phyloP scores from a whole-genome alignment of 345 rosid genomes.

The Dipteronia dyeriana region DNA sequence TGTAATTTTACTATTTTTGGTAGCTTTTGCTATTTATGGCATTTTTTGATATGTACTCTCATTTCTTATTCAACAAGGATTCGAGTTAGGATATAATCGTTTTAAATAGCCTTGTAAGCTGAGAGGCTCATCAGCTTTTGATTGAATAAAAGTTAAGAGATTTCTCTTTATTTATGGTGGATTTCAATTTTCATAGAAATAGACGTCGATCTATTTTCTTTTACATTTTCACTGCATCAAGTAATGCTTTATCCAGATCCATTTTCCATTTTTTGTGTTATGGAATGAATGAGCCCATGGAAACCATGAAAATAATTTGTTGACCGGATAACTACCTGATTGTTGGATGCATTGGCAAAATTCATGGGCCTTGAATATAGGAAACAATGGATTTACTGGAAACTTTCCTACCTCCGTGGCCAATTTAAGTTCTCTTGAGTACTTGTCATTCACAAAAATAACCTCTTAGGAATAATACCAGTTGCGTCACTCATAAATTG shows the following conservation, averaged over 20 bases:
- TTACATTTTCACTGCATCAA: too few species aligned
- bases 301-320: constrained; percentile 26
- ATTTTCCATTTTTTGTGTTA: constrained; percentile 23
- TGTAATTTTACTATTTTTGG: too few species aligned
- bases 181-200: too few species aligned
- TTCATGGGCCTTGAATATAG: not conserved
- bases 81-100: too few species aligned
- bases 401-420: not conserved
- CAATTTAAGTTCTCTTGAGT: not conserved
- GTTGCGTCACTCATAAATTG: not conserved
- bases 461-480: not conserved
- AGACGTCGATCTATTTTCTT: too few species aligned
- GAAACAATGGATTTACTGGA: constrained; percentile 13
- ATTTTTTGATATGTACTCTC: too few species aligned
- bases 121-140: too few species aligned
- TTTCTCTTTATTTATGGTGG: too few species aligned
- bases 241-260: not conserved
- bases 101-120: too few species aligned
- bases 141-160: too few species aligned
- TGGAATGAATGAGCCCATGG: constrained; percentile 15
- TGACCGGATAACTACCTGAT: constrained; percentile 34
- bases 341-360: constrained; percentile 17
- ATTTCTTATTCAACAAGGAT: too few species aligned
- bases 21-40: too few species aligned
- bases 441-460: not conserved